phyloP scores from a whole-genome alignment of 441 rosid genomes.

The Rhodomyrtus psidioides region DNA sequence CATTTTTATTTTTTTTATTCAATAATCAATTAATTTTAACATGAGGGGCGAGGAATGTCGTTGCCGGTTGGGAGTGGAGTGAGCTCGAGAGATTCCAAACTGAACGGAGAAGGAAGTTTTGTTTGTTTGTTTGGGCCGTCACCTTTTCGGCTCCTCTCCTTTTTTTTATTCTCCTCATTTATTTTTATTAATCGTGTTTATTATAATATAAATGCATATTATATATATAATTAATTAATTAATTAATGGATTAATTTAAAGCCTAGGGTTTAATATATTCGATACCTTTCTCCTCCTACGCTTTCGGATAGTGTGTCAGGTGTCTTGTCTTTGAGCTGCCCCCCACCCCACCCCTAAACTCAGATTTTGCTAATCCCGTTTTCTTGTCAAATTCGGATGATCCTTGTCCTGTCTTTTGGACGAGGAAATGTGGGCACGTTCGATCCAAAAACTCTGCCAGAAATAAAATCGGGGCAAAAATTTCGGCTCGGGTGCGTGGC shows the following conservation, averaged over 20 bases:
- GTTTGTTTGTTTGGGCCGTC: not conserved
- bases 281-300: not conserved
- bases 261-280: not conserved
- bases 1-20: not conserved
- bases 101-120: constrained; percentile 29
- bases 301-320: not conserved
- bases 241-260: not conserved
- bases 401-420: no score
- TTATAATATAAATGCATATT: not conserved
- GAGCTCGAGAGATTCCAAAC: constrained; percentile 51
- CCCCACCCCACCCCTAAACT: not conserved
- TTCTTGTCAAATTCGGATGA: not conserved
- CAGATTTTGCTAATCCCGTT: not conserved
- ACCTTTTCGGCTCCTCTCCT: constrained; percentile 3
- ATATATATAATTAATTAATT: not conserved
- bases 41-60: not conserved
- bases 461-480: not conserved
- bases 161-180: constrained; percentile 13
- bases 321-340: not conserved
- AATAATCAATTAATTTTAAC: not conserved
- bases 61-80: constrained; percentile 16
- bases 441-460: no score
- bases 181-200: not conserved
- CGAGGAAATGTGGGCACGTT: no score
- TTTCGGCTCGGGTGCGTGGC: not conserved